These are phyloP conservation scores for Neonectria hederae DNA, from an alignment of 2,329 filamentous ascomycete genomes.

Conservation along the genomic window DNA sequence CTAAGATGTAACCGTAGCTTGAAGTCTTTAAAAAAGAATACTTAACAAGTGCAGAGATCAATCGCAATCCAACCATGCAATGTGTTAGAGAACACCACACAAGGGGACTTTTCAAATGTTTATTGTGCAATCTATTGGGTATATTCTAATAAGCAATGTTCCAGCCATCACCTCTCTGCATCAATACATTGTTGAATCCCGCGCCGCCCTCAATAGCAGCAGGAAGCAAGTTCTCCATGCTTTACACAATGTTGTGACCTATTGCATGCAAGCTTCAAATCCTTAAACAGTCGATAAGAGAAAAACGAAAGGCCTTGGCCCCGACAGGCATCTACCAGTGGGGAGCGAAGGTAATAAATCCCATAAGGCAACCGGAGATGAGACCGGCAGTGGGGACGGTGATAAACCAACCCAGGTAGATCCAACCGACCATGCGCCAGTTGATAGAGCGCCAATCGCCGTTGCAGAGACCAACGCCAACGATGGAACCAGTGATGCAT, in stretches of 20 bases:
- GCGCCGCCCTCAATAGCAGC: not conserved
- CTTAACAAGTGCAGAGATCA: not conserved
- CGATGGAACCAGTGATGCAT: slow-evolving; percentile 70
- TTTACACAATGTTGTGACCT: not conserved
- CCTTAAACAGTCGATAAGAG: not conserved
- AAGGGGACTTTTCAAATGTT: not conserved
- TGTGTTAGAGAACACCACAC: not conserved
- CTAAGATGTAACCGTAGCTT: too few species aligned
- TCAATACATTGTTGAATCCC: not conserved
- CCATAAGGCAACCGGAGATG: slow-evolving; percentile 69
- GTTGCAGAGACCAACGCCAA: slow-evolving; percentile 70
- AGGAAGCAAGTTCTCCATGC: not conserved
- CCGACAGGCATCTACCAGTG: slow-evolving; percentile 48
- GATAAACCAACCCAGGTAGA: slow-evolving; percentile 68
- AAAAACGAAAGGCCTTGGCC: not conserved
- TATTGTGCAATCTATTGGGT: not conserved
- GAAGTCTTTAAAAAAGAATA: not conserved
- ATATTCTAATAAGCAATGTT: slow-evolving; percentile 11
- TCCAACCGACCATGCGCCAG: slow-evolving; percentile 69
- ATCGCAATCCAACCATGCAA: not conserved
- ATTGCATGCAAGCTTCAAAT: not conserved
- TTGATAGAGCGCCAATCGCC: slow-evolving; percentile 68
- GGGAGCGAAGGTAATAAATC: slow-evolving; percentile 69
- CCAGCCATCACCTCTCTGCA: slow-evolving; percentile 8
- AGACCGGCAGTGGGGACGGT: slow-evolving; percentile 67